A percentile compares a stretch with the other conserved stretches of the same genome.
phyloP scores from a whole-genome alignment of 441 rosid genomes.

The Adansonia madagascariensis region DNA sequence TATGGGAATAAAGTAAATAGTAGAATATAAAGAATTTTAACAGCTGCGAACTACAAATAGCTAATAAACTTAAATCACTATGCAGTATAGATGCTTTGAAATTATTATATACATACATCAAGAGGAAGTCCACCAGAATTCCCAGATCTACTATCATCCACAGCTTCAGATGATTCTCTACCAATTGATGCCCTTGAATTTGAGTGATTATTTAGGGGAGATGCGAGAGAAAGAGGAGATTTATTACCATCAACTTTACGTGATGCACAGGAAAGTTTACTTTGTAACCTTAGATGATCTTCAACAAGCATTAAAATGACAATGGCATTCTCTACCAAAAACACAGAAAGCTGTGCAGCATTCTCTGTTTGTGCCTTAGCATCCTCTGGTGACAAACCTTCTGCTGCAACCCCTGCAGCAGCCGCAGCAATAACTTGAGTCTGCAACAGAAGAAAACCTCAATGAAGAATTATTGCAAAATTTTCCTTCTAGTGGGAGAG shows the following conservation, averaged over 20 bases:
- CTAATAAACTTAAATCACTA: slow-evolving; percentile 19
- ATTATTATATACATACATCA: slow-evolving; percentile 69
- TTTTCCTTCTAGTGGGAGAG: slow-evolving; percentile 19
- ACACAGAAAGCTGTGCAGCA: slow-evolving; percentile 99
- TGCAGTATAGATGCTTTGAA: slow-evolving; percentile 27
- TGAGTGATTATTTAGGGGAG: slow-evolving; percentile 58
- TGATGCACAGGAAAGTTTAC: slow-evolving; percentile 78
- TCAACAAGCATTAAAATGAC: slow-evolving; percentile 99
- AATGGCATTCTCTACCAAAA: slow-evolving; percentile 97
- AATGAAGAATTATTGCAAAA: slow-evolving; percentile 33
- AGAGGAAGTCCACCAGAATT: slow-evolving; percentile 79
- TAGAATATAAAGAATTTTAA: slow-evolving; percentile 13
- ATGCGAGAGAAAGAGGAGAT: slow-evolving; percentile 79
- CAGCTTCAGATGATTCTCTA: slow-evolving; percentile 60
- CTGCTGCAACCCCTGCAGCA: slow-evolving; percentile 99
- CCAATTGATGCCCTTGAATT: slow-evolving; percentile 46
- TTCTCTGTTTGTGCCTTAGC: slow-evolving; percentile 92
- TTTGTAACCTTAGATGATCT: slow-evolving; percentile 97
- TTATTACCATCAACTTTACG: slow-evolving; percentile 59
- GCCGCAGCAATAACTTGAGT: slow-evolving; percentile 99
- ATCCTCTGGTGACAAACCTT: slow-evolving; percentile 85
- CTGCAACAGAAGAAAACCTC: slow-evolving; percentile 56
- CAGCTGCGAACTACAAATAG: not conserved
- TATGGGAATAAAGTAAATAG: not conserved
- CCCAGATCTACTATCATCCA: slow-evolving; percentile 65